Evolutionary conservation across 2,329 filamentous ascomycete species (phyloP), one percentile per base, ranked within the genome.

Genomic region (Arachnomyces sp.): DNA sequence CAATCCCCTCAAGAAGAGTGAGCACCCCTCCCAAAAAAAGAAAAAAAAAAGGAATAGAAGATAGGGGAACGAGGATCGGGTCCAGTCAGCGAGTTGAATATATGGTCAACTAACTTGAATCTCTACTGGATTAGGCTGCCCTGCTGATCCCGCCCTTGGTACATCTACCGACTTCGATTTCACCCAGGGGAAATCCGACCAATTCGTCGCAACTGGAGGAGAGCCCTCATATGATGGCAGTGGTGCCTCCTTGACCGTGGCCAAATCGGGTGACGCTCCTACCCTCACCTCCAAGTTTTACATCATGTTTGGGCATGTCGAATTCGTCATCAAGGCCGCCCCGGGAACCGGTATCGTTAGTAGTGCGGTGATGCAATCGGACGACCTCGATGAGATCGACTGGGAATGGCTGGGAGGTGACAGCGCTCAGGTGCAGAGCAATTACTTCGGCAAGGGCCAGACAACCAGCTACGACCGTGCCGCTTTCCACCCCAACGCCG

Each of bases 271-370:
- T 42, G 86, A 98, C 58, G 78, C 87, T 3, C 92, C 92, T 0
- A 84, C 90, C 61, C 77, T 98, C 45, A 75, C 76, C 49, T 94
- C 88, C 45, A 78, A 92, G 55, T 96, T 94, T 77, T 96, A 95
- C 73, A 95, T 98, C 69, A 96, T 98, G 92, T 98, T 95, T 61
- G 92, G 92, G 51, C 84, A 82, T 48, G 85, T 95, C 57, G 84
- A 94, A 50, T 78, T 89, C 51, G 82, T 78, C 25, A 75, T 95
- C 70, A 89, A 90, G 66, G 80, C 86, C 17, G 88, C 92, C 7
- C 82, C 88, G 0, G 92, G 92, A 6, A 80, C 78, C 7, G 92
- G 92, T 44, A 95, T 98, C 53, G 89, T 98, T 49, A 95, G 86
- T 62, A 92, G 87, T 34, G 75, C 92, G 9, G 87, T 98, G 7